These are phyloP conservation scores for Pseudonectria buxi DNA, from an alignment of 2,329 filamentous ascomycete genomes.

Conservation along the genomic window DNA sequence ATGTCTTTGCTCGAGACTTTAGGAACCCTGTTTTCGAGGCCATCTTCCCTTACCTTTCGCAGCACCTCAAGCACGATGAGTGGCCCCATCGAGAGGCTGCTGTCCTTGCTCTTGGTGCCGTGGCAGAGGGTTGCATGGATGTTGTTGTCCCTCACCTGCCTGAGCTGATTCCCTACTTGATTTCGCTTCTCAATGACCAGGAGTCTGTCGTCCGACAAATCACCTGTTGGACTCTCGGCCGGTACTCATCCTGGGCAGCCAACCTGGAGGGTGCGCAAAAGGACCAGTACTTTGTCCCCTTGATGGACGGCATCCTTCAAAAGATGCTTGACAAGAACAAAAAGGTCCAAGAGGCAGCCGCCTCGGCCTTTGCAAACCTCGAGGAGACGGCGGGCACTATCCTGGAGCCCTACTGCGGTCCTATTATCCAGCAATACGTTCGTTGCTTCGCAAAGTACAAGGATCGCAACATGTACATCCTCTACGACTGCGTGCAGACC, in stretches of 20 bases:
- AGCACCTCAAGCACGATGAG: conserved; percentile 78
- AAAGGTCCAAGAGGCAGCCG: conserved; percentile 92
- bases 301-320: conserved; percentile 92
- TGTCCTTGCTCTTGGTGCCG: conserved; percentile 86
- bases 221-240: conserved; percentile 93
- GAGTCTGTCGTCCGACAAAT: conserved; percentile 94
- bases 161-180: conserved; percentile 82
- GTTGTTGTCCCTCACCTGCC: conserved; percentile 86
- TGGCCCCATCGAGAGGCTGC: conserved; percentile 93
- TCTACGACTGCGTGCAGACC: conserved; percentile 98
- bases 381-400: conserved; percentile 85
- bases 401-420: conserved; percentile 76
- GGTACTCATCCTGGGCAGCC: conserved; percentile 90
- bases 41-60: conserved; percentile 86
- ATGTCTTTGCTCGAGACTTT: conserved; percentile 90
- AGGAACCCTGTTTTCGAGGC: conserved; percentile 80
- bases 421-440: conserved; percentile 89
- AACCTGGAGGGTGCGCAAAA: conserved; percentile 63
- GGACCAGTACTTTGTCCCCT: conserved; percentile 78
- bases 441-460: conserved; percentile 93
- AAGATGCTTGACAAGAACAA: conserved; percentile 98
- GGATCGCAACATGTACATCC: conserved; percentile 96
- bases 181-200: conserved; percentile 73
- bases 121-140: conserved; percentile 89
- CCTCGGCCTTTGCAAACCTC: conserved; percentile 90